A percentile compares a stretch with the other conserved stretches of the same genome.
These are phyloP conservation scores for Globisporangium irregulare DNA, from an alignment of 352 stramenopile species.

Conservation along the genomic window DNA sequence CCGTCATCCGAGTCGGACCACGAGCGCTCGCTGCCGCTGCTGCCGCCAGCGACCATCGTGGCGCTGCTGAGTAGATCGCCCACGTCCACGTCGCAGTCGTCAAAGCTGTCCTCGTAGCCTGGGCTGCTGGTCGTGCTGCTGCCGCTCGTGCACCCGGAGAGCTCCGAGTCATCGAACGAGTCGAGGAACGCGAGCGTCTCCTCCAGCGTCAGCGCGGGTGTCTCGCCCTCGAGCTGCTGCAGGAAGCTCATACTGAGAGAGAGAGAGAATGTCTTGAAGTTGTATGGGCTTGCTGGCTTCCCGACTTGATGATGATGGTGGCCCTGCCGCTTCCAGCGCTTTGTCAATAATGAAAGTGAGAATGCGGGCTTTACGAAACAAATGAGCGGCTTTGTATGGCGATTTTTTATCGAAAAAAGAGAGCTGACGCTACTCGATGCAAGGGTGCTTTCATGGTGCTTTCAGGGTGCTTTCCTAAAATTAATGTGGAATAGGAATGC, in stretches of 20 bases:
- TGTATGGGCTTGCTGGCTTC: neutral
- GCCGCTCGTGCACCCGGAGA: neutral
- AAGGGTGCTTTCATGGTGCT: neutral
- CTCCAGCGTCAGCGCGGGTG: constrained; percentile 16
- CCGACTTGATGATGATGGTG: neutral
- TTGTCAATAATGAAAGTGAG: neutral
- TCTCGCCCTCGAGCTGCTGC: constrained; percentile 10
- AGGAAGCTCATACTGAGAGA: constrained; percentile 12
- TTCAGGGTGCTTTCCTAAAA: neutral
- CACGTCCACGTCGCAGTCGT: neutral
- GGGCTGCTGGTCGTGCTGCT: neutral
- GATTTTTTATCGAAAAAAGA: neutral
- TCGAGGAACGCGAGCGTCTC: constrained; percentile 22
- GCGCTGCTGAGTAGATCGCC: neutral
- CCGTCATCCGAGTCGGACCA: constrained; percentile 12
- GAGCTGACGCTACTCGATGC: neutral
- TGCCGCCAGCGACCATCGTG: neutral
- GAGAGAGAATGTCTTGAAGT: neutral
- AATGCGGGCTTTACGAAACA: neutral
- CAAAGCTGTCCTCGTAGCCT: neutral
- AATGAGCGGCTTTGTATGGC: neutral
- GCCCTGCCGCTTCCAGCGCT: neutral
- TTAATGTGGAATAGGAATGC: neutral
- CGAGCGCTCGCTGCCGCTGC: constrained; percentile 12
- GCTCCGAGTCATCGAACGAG: constrained; percentile 7